Evolutionary conservation across 257 asterid species (phyloP).

Genomic region (Nicotiana paniculata): DNA sequence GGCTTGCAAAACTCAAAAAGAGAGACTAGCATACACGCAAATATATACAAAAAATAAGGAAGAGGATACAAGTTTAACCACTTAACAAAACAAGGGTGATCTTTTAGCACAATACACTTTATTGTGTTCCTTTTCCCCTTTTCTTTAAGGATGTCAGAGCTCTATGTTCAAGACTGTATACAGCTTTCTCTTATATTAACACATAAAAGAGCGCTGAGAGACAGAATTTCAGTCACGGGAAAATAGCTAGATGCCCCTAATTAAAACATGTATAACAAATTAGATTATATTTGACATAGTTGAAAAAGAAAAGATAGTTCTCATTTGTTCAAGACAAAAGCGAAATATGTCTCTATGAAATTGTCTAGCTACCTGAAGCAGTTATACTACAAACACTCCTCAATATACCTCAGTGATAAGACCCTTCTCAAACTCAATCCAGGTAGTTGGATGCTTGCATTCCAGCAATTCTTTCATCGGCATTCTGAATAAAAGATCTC

Average conservation of each 20-base stretch:
- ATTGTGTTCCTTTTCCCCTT: no score
- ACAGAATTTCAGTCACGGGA: not conserved
- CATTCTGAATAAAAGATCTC: slow-evolving; percentile 54
- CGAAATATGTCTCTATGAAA: not conserved
- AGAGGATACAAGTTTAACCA: no score
- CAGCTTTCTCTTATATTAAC: no score
- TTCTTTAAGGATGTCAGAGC: no score
- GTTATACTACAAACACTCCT: not conserved
- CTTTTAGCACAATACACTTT: no score
- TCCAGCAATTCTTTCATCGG: slow-evolving; percentile 80
- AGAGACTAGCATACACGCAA: no score
- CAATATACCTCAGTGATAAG: slow-evolving; percentile 66
- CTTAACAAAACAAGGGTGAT: no score
- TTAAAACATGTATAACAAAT: not conserved
- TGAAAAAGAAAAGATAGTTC: not conserved
- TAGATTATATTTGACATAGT: not conserved
- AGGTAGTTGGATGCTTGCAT: slow-evolving; percentile 88
- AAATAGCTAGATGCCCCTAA: not conserved
- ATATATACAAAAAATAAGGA: no score
- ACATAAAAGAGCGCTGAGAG: no score
- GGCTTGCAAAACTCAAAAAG: no score
- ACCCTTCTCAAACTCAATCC: slow-evolving; percentile 93
- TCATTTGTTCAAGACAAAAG: not conserved
- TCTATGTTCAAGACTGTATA: no score
- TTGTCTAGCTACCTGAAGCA: slow-evolving; percentile 6